phyloP scores from a whole-genome alignment of 2,329 filamentous ascomycete species.

The Blastomyces parvus region DNA sequence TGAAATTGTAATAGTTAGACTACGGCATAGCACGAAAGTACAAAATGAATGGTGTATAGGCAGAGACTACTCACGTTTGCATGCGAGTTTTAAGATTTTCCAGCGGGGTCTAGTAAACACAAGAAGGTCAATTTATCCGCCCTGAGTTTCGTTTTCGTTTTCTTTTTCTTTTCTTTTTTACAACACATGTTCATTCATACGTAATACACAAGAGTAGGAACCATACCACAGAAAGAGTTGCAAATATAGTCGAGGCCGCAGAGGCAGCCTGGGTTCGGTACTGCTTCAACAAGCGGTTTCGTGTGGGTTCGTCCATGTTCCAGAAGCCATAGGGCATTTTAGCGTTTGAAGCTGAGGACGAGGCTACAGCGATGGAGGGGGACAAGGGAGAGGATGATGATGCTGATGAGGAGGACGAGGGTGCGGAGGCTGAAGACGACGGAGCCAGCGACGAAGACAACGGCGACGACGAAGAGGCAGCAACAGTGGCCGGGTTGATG shows the following conservation, averaged over 20 bases:
- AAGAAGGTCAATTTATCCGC: background rate
- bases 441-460: conserved; percentile 25
- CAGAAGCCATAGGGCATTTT: conserved; percentile 21
- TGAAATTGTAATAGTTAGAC: background rate
- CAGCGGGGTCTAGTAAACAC: conserved; percentile 33
- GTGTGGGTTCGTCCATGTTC: conserved; percentile 32
- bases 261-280: conserved; percentile 41
- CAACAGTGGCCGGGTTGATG: conserved; percentile 22
- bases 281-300: conserved; percentile 36
- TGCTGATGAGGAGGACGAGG: conserved; percentile 11
- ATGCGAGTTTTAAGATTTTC: conserved; percentile 43
- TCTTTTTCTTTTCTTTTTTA: no score
- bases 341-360: background rate
- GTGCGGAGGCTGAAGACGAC: conserved; percentile 26
- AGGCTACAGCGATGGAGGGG: background rate
- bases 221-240: conserved; percentile 39
- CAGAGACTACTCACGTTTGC: conserved; percentile 35
- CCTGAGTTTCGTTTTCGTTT: no score
- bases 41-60: background rate
- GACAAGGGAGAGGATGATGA: conserved; percentile 22
- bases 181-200: conserved; percentile 8
- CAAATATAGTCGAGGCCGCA: conserved; percentile 36
- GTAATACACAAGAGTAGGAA: conserved; percentile 10
- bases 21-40: background rate
- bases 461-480: conserved; percentile 18